Conservation (phyloP, 2,329 filamentous ascomycete species). For the Metarhizium robertsii region DNA sequence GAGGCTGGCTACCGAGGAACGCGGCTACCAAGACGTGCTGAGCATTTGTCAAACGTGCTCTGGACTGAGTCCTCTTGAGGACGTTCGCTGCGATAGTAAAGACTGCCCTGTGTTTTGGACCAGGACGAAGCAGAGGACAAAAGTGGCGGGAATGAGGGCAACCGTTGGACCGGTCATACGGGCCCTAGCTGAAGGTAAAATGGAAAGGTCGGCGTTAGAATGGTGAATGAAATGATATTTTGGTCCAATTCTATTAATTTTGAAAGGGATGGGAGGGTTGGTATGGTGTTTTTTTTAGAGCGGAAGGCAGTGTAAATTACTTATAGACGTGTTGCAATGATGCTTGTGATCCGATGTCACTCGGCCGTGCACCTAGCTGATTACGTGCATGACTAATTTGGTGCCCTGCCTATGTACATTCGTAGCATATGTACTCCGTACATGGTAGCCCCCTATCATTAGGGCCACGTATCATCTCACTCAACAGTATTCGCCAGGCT, state of each 20-base stretch:
- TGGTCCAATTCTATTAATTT: too few relatives aligned
- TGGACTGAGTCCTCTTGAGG: conserved; percentile 60
- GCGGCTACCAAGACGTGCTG: conserved; percentile 52
- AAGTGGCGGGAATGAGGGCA: conserved; percentile 29
- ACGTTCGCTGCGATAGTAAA: conserved; percentile 78
- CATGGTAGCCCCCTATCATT: background rate
- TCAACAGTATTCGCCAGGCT: background rate
- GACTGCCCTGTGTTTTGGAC: conserved; percentile 92
- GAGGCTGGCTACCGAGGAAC: conserved; percentile 54
- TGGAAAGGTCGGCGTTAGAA: conserved; percentile 20
- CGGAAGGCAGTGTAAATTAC: too few relatives aligned
- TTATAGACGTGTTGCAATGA: too few relatives aligned
- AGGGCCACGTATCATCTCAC: background rate
- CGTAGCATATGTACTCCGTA: background rate
- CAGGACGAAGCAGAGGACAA: conserved; percentile 51
- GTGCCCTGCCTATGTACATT: background rate
- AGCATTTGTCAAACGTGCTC: conserved; percentile 74
- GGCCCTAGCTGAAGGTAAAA: conserved; percentile 16
- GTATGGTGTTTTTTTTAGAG: too few relatives aligned
- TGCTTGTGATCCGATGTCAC: background rate
- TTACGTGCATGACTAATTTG: background rate
- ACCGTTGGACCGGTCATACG: conserved; percentile 22
- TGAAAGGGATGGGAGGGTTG: too few relatives aligned
- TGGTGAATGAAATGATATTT: conserved; percentile 18
- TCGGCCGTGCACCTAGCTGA: background rate